Evolutionary conservation across 176 grass and related monocot species (phyloP), one percentile per base, ranked within the genome.

Genomic region (Typha latifolia): DNA sequence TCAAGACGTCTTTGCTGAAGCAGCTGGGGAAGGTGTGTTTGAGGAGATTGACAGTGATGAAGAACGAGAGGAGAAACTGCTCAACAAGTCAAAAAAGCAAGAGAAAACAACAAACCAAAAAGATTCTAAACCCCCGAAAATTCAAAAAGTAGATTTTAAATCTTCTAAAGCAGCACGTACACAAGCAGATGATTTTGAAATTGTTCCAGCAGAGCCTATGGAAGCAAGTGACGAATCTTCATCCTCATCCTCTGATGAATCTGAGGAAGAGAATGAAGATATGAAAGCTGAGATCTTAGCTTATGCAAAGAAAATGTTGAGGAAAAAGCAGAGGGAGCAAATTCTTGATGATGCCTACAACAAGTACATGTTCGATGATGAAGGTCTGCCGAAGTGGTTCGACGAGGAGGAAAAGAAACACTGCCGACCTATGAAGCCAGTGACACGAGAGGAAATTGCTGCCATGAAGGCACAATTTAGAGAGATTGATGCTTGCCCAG

Each of bases 281-380:
- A 77, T 64, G 15, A 97, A 97, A 69, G 83, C 89, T 43, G 94
- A 97, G 79, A 81, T 93, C 48, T 78, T 97, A 68, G 89, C 94
- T 21, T 93, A 93, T 21, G 94, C 94, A 5, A 92, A 90, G 64
- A 93, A 99, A 53, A 99, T 99, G 94, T 10, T 93, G 75, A 87
- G 89, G 74, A 99, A 99, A 86, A 99, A 99, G 73, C 83, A 90
- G 62, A 85, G 94, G 64, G 94, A 99, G 67, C 85, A 93, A 66
- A 93, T 99, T 48, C 86, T 99, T 18, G 94, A 99, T 48, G 89
- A 93, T 49, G 83, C 85, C 59, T 99, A 93, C 72, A 86, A 92
- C 67, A 99, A 76, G 76, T 82, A 99, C 79, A 87, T 93, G 86
- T 93, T 99, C 21, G 86, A 99, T 10, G 94, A 93, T 2, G 76